Base-by-base conservation (phyloP, 805 yeast species). In the Barnettozyma sp. region DNA sequence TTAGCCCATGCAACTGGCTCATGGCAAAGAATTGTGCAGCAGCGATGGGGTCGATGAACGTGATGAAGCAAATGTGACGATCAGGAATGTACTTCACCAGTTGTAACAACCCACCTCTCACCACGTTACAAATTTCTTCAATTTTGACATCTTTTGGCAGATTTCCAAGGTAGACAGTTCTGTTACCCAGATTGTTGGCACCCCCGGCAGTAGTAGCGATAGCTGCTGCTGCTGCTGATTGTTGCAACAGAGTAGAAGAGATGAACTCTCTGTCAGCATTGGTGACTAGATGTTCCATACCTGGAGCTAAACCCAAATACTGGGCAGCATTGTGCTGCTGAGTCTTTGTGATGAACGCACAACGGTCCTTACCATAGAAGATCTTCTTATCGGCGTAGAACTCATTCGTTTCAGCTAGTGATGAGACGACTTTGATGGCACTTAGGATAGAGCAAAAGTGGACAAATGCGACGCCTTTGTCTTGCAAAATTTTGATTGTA, bases 311-410 rank as follows among this genome's bases (percentile, higher is more conserved):
- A 1, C 97, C 96, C 37, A 90, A 63, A 55, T 86, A 90, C 57
- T 88, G 95, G 4, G 96, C 95, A 14, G 97, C 97, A 56, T 90
- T 87, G 55, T 88, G 96, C 61, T 87, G 95, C 60, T 92, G 97
- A 13, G 96, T 83, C 58, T 85, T 86, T 18, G 96, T 86, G 30
- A 90, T 84, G 52, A 86, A 86, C 2, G 96, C 95, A 65, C 92
- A 84, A 60, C 97, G 71, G 60, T 90, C 97, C 58, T 87, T 88
- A 42, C 97, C 97, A 54, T 85, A 88, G 50, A 76, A 84, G 27
- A 94, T 82, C 58, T 84, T 85, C 40, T 82, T 76, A 45, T 78
- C 81, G 39, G 71, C 65, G 66, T 87, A 90, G 50, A 77, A 78
- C 25, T 77, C 78, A 33, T 70, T 69, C 32, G 67, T 60, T 22